Evolutionary conservation across 1,284 basidiomycete species (phyloP).

Genomic region (Lentinula novae-zelandiae): DNA sequence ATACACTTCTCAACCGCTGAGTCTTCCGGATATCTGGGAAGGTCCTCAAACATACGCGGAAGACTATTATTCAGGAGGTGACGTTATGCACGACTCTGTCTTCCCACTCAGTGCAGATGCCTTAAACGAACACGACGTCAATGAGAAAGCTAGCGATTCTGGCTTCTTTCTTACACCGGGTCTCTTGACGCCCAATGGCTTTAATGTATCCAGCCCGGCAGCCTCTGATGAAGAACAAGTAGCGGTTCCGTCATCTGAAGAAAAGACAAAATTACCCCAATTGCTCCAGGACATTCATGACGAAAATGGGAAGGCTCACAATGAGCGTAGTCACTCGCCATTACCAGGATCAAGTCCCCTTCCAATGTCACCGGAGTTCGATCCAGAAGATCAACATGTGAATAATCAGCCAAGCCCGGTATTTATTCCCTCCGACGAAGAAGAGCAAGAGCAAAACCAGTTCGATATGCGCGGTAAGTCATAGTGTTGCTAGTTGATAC

Average conservation of each 20-base stretch:
- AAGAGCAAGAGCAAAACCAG: neutral
- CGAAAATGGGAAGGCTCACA: neutral
- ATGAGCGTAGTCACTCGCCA: neutral
- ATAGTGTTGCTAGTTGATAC: neutral
- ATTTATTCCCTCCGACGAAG: constrained; percentile 1
- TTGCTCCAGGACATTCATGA: neutral
- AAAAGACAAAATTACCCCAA: neutral
- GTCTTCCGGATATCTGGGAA: constrained; percentile 47
- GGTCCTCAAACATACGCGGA: constrained; percentile 48
- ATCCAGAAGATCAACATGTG: neutral
- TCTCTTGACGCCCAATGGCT: constrained; percentile 13
- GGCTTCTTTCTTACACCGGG: constrained; percentile 16
- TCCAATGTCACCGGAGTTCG: neutral
- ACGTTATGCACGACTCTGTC: constrained; percentile 18
- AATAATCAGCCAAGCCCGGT: neutral
- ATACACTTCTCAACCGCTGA: constrained; percentile 19
- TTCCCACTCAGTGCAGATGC: constrained; percentile 20
- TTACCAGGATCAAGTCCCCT: constrained; percentile 3
- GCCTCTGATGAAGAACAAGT: neutral
- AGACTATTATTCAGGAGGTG: constrained; percentile 44
- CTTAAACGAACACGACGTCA: constrained; percentile 17
- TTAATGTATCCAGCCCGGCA: neutral
- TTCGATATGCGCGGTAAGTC: neutral
- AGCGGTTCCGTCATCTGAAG: neutral
- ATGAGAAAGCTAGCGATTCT: constrained; percentile 19